phyloP scores from a whole-genome alignment of 768 basidiomycete species.

The Butyriboletus loyo region DNA sequence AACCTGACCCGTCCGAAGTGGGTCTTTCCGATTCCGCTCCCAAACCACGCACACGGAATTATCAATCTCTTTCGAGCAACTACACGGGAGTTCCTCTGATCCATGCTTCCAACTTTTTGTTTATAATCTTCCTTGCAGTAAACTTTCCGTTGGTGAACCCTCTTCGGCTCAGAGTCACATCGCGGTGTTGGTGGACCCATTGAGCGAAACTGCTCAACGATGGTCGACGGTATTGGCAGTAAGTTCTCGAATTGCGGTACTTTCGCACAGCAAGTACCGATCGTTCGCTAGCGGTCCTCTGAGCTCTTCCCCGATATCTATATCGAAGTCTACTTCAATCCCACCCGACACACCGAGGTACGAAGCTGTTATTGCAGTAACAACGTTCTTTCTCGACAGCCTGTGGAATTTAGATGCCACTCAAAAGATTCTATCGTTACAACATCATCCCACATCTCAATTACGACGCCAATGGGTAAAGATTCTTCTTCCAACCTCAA shows the following conservation, averaged over 20 bases:
- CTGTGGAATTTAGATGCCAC: slow-evolving; percentile 56
- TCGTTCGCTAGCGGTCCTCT: slow-evolving; percentile 7
- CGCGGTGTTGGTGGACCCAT: slow-evolving; percentile 75
- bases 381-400: neutral
- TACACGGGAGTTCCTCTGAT: slow-evolving; percentile 55
- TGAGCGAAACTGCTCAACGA: slow-evolving; percentile 81
- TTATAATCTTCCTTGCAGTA: slow-evolving; percentile 37
- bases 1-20: slow-evolving; percentile 68
- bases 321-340: slow-evolving; percentile 80
- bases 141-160: slow-evolving; percentile 67
- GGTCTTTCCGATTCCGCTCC: slow-evolving; percentile 69
- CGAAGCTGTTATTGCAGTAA: slow-evolving; percentile 7
- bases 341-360: slow-evolving; percentile 66
- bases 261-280: neutral
- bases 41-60: slow-evolving; percentile 57
- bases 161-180: slow-evolving; percentile 66
- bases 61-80: slow-evolving; percentile 54
- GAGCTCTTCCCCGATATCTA: slow-evolving; percentile 59
- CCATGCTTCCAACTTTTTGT: neutral
- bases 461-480: slow-evolving; percentile 72
- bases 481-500: neutral
- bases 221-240: slow-evolving; percentile 83
- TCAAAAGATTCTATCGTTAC: slow-evolving; percentile 92
- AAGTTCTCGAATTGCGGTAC: slow-evolving; percentile 8
- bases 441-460: slow-evolving; percentile 52